A percentile compares a stretch with the other conserved stretches of the same genome.
Conservation (phyloP, 352 stramenopile species). For the Phytophthora constricta region DNA sequence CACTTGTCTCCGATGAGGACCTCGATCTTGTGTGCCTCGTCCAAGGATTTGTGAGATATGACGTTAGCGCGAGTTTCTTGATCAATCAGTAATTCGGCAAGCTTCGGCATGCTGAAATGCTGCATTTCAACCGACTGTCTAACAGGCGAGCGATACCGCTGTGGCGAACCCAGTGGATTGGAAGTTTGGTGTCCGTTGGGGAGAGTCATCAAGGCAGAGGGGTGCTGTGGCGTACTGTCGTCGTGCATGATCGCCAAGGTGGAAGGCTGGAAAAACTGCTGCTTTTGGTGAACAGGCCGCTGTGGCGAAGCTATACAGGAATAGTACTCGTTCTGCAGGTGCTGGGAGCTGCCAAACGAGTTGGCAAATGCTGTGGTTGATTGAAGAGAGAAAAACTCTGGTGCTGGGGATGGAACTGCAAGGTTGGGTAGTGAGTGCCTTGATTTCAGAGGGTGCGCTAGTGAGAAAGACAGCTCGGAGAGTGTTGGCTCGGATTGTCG, state of each 20-base stretch:
- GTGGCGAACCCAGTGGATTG: slow-evolving; percentile 1
- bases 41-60: slow-evolving; percentile 34
- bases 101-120: slow-evolving; percentile 35
- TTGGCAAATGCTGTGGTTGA: slow-evolving; percentile 20
- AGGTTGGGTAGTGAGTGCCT: slow-evolving; percentile 4
- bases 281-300: slow-evolving; percentile 4
- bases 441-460: slow-evolving; percentile 12
- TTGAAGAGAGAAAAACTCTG: slow-evolving; percentile 25
- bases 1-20: slow-evolving; percentile 68
- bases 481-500: not conserved
- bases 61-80: slow-evolving; percentile 43
- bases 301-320: slow-evolving; percentile 3
- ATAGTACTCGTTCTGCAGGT: not conserved
- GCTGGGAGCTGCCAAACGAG: slow-evolving; percentile 4
- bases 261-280: not conserved
- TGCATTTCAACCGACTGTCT: no score
- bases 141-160: slow-evolving; percentile 22
- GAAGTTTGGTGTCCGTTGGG: not conserved
- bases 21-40: slow-evolving; percentile 75
- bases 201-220: not conserved
- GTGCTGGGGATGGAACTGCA: not conserved
- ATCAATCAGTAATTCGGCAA: slow-evolving; percentile 61
- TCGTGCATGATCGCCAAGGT: not conserved
- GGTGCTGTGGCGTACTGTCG: not conserved
- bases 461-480: slow-evolving; percentile 17